Base-by-base conservation (phyloP, 805 yeast species). In the Saccharomycopsis capsularis region DNA sequence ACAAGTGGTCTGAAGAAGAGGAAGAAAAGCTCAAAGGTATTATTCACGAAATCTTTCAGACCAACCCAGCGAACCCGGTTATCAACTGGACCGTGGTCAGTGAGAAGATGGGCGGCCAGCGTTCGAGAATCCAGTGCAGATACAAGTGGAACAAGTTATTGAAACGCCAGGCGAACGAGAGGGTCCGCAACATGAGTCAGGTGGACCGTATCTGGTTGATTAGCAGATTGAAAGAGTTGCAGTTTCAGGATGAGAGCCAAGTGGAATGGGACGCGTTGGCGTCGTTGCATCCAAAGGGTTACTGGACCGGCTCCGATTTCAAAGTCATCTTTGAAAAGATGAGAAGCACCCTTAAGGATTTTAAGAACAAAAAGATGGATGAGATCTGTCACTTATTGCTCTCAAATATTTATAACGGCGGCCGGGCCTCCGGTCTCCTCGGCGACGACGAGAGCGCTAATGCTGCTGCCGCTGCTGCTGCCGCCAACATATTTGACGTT, bases 71-170 rank as follows among this genome's bases (percentile, higher is more conserved):
- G 48, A 51, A 65, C 38, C 72, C 76, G 2, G 66, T 72, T 2
- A 79, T 90, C 48, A 91, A 91, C 63, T 91, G 98, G 97, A 90
- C 97, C 0, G 69, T 80, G 3, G 95, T 91, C 2, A 81, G 91
- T 59, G 98, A 91, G 62, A 70, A 76, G 44, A 88, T 91, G 95
- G 82, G 86, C 30, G 96, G 96, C 2, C 71, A 79, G 1, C 75
- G 98, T 54, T 85, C 95, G 1, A 74, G 98, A 57, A 90, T 91
- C 55, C 98, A 91, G 66, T 90, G 97, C 63, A 77, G 98, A 51
- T 91, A 91, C 66, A 91, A 91, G 63, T 91, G 97, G 96, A 84
- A 84, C 60, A 91, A 90, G 65, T 60, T 89, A 4, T 65, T 81
- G 46, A 81, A 79, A 58, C 37, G 45, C 11, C 83, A 81, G 53